phyloP scores from a whole-genome alignment of 306 rosid species.

The Heteromeles arbutifolia region DNA sequence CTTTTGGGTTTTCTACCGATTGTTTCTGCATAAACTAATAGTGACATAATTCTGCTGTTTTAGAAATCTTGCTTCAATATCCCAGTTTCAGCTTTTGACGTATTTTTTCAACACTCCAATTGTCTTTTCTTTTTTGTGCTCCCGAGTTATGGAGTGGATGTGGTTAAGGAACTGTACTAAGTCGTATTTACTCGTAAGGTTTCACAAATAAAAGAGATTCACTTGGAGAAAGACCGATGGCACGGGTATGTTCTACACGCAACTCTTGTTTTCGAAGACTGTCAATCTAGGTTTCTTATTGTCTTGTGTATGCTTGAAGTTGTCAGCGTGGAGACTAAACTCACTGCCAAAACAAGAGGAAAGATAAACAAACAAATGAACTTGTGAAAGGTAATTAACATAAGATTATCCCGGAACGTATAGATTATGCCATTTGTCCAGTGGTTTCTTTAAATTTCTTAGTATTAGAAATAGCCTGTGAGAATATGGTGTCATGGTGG shows the following conservation, averaged over 20 bases:
- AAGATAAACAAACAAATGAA: not conserved
- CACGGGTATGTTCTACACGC: slow-evolving; percentile 68
- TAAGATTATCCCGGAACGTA: not conserved
- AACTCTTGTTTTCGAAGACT: slow-evolving; percentile 14
- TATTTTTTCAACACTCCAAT: not conserved
- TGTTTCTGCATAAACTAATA: slow-evolving; percentile 2
- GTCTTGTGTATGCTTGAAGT: not conserved
- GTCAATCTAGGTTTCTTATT: slow-evolving; percentile 7
- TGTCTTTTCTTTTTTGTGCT: not conserved
- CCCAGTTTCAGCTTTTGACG: not conserved
- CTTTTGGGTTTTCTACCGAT: slow-evolving; percentile 1
- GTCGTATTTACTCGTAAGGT: slow-evolving; percentile 50
- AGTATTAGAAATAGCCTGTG: not conserved
- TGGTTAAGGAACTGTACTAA: slow-evolving; percentile 13
- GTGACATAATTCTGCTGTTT: slow-evolving; percentile 8
- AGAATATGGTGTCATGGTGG: slow-evolving; percentile 3
- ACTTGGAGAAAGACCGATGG: slow-evolving; percentile 94
- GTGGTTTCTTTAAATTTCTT: not conserved
- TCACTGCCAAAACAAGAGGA: not conserved
- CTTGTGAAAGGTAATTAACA: slow-evolving; percentile 41
- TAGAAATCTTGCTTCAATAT: not conserved
- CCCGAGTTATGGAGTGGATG: not conserved
- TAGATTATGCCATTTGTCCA: not conserved
- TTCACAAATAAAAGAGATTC: slow-evolving; percentile 78
- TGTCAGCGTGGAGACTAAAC: not conserved